Conservation (phyloP, 306 rosid genomes). For the Castanea crenata region DNA sequence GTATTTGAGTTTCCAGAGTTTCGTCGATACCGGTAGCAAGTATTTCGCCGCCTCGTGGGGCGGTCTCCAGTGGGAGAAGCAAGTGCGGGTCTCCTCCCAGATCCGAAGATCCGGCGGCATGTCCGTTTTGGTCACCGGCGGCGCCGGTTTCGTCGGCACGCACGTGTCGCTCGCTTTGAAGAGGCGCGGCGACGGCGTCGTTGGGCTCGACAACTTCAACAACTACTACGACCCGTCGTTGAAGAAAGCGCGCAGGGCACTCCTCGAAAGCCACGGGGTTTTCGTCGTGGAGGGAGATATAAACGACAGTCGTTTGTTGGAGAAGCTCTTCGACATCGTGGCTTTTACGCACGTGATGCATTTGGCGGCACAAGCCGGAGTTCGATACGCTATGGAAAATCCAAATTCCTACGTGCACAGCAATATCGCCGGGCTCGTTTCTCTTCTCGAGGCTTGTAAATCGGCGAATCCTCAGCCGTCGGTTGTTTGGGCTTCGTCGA, state of each 20-base stretch:
- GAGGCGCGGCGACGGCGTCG: slow-evolving; percentile 75
- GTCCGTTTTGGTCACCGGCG: slow-evolving; percentile 78
- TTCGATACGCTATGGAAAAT: slow-evolving; percentile 87
- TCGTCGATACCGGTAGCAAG: slow-evolving; percentile 65
- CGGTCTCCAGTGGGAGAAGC: slow-evolving; percentile 91
- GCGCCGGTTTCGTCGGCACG: slow-evolving; percentile 71
- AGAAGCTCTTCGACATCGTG: slow-evolving; percentile 74
- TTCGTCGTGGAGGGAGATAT: slow-evolving; percentile 72
- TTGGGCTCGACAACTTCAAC: slow-evolving; percentile 82
- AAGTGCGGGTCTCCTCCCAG: slow-evolving; percentile 72
- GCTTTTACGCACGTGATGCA: slow-evolving; percentile 88
- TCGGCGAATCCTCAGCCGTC: slow-evolving; percentile 75
- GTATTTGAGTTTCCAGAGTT: slow-evolving; percentile 70
- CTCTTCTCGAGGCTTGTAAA: slow-evolving; percentile 76
- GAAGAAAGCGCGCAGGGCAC: slow-evolving; percentile 59
- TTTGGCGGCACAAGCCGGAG: slow-evolving; percentile 93
- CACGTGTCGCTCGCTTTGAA: slow-evolving; percentile 77
- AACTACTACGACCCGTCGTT: slow-evolving; percentile 78
- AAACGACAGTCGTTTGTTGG: slow-evolving; percentile 61
- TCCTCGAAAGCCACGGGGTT: slow-evolving; percentile 41
- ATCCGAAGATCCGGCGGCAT: slow-evolving; percentile 66
- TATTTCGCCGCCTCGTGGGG: slow-evolving; percentile 84
- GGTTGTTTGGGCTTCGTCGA: slow-evolving; percentile 82
- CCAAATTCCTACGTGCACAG: slow-evolving; percentile 84
- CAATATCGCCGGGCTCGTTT: slow-evolving; percentile 83